Evolutionary conservation across 257 asterid genomes (phyloP), one percentile per base, ranked within the genome.

Genomic region (Nicotiana knightiana): DNA sequence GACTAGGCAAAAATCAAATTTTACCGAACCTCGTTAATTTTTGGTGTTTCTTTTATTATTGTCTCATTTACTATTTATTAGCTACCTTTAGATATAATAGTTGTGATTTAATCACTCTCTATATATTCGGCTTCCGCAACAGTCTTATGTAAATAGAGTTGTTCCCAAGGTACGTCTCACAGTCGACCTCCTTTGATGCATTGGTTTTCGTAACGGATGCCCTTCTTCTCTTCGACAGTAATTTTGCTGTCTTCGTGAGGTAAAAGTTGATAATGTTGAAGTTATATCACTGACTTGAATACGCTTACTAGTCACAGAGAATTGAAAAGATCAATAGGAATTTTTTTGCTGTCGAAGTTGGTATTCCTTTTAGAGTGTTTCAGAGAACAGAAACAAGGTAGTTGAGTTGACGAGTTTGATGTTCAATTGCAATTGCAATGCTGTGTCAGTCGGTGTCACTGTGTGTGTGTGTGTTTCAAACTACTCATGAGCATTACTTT

Each of bases 61-160:
- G n/a, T n/a, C n/a, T n/a, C n/a, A n/a, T n/a, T n/a, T n/a, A n/a
- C n/a, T n/a, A n/a, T n/a, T n/a, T n/a, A n/a, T n/a, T n/a, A n/a
- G n/a, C n/a, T n/a, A n/a, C n/a, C n/a, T n/a, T n/a, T n/a, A n/a
- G n/a, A n/a, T n/a, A n/a, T n/a, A n/a, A n/a, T n/a, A n/a, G n/a
- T n/a, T n/a, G n/a, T n/a, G n/a, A n/a, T n/a, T n/a, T n/a, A n/a
- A n/a, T n/a, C n/a, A n/a, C n/a, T n/a, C n/a, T n/a, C n/a, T n/a
- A n/a, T n/a, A n/a, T n/a, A n/a, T n/a, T n/a, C n/a, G n/a, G n/a
- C n/a, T n/a, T n/a, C n/a, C n/a, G n/a, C n/a, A n/a, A n/a, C n/a
- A n/a, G n/a, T 58, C 97, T 95, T 48, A 95, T 95, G 97, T 95
- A 86, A 85, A 18, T 18, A 57, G 63, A 57, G 26, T 59, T 8